Percentiles rank a stretch among this genome's conserved stretches.
Evolutionary conservation across 139 green algal genomes (phyloP).

Genomic region (Haematococcus sp.): DNA sequence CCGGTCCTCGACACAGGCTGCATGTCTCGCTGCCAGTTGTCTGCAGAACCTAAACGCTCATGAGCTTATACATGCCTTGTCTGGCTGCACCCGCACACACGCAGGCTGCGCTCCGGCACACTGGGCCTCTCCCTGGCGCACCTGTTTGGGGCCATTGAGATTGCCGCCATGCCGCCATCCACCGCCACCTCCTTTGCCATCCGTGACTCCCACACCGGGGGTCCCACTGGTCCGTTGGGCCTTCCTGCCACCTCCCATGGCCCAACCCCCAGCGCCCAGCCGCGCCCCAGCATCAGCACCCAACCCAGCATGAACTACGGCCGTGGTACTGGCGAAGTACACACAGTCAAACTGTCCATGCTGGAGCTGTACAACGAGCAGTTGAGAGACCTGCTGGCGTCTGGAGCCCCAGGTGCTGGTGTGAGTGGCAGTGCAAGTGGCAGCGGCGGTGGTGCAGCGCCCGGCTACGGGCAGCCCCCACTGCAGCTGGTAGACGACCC

Average conservation of each 20-base stretch:
- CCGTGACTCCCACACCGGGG: too few species aligned
- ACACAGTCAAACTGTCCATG: conserved; percentile 44
- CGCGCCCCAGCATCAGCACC: too few species aligned
- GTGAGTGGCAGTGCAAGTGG: not conserved
- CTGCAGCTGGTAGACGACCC: conserved; percentile 18
- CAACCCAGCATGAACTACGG: too few species aligned
- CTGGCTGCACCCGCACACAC: not conserved
- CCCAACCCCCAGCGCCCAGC: too few species aligned
- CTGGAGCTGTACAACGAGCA: conserved; percentile 76
- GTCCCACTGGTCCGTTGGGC: too few species aligned
- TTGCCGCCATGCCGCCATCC: not conserved
- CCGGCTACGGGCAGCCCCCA: not conserved
- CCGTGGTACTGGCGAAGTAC: too few species aligned
- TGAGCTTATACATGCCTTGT: too few species aligned
- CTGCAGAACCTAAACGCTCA: too few species aligned
- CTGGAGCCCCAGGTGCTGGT: not conserved
- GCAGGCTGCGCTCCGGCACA: not conserved
- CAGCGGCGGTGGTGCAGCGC: not conserved
- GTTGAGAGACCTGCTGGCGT: conserved; percentile 43
- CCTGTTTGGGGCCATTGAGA: conserved; percentile 17
- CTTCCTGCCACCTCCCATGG: not conserved
- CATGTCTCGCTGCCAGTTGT: too few species aligned
- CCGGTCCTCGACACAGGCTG: too few species aligned
- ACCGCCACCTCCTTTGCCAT: not conserved
- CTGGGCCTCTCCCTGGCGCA: conserved; percentile 32